phyloP scores from a whole-genome alignment of 352 stramenopile genomes.

The Thalassiosira hispida region DNA sequence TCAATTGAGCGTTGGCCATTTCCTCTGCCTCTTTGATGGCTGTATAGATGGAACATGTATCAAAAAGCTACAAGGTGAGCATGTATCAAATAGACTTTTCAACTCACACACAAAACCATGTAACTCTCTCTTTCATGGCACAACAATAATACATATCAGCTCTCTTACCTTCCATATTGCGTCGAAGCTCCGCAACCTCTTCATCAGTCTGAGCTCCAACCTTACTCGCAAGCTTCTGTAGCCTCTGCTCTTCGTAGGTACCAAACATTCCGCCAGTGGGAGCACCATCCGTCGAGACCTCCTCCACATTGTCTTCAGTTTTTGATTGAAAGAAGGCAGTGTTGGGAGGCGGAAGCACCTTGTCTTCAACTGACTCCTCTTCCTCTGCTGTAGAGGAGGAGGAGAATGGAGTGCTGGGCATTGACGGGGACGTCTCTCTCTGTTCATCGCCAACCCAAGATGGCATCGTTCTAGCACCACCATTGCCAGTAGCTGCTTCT shows the following conservation, averaged over 20 bases:
- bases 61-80: too few relatives aligned
- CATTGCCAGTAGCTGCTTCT: not conserved
- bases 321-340: constrained; percentile 65
- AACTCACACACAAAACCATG: too few relatives aligned
- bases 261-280: constrained; percentile 54
- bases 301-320: constrained; percentile 22
- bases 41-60: constrained; percentile 5
- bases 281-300: constrained; percentile 11
- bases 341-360: constrained; percentile 34
- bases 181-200: constrained; percentile 63
- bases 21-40: constrained; percentile 32
- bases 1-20: constrained; percentile 33
- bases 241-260: constrained; percentile 73
- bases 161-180: constrained; percentile 60
- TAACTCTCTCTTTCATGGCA: too few relatives aligned
- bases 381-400: constrained; percentile 13
- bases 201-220: constrained; percentile 61
- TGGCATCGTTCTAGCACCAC: constrained; percentile 18
- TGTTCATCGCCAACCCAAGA: constrained; percentile 21
- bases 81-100: too few relatives aligned
- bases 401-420: constrained; percentile 34
- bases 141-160: too few relatives aligned
- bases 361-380: constrained; percentile 12
- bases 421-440: not conserved
- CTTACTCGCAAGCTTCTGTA: constrained; percentile 58